Percentiles rank a stretch among this genome's conserved stretches.
Conservation (phyloP, 1,284 basidiomycete species). For the Melampsora abietis-canadensis region DNA sequence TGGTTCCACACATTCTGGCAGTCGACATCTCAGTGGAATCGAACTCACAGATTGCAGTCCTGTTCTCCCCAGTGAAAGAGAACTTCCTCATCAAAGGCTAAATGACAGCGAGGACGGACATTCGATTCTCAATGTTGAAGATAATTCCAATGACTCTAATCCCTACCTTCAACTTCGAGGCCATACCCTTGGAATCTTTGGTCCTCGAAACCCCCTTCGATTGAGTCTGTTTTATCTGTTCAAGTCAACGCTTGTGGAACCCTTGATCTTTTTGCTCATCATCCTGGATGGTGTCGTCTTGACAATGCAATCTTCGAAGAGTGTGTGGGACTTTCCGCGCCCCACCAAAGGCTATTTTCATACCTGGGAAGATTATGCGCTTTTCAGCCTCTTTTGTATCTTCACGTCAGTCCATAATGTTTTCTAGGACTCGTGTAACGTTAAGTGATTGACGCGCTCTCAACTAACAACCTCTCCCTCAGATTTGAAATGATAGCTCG, state of each 20-base stretch:
- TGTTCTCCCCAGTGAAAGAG: slow-evolving; percentile 59
- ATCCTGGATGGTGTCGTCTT: slow-evolving; percentile 78
- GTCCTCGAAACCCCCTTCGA: slow-evolving; percentile 66
- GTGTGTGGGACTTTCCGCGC: slow-evolving; percentile 57
- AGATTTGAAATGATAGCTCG: slow-evolving; percentile 83
- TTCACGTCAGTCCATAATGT: slow-evolving; percentile 68
- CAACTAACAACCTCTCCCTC: neutral
- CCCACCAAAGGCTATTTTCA: slow-evolving; percentile 70
- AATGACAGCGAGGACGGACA: slow-evolving; percentile 49
- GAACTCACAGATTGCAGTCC: slow-evolving; percentile 59
- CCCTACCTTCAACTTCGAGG: slow-evolving; percentile 61
- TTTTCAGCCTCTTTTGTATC: slow-evolving; percentile 76
- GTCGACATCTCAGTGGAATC: slow-evolving; percentile 49
- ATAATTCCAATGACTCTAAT: slow-evolving; percentile 46
- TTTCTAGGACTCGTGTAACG: neutral
- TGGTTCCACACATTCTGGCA: neutral
- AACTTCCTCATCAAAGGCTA: slow-evolving; percentile 51
- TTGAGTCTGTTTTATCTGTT: slow-evolving; percentile 66
- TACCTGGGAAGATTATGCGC: slow-evolving; percentile 76
- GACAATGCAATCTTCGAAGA: slow-evolving; percentile 68
- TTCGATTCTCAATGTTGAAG: slow-evolving; percentile 43
- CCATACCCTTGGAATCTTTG: slow-evolving; percentile 72
- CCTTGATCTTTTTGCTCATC: slow-evolving; percentile 76
- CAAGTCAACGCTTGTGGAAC: slow-evolving; percentile 70
- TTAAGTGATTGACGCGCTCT: neutral